phyloP scores from a whole-genome alignment of 2,329 filamentous ascomycete species.

The Elsinoe ampelina region DNA sequence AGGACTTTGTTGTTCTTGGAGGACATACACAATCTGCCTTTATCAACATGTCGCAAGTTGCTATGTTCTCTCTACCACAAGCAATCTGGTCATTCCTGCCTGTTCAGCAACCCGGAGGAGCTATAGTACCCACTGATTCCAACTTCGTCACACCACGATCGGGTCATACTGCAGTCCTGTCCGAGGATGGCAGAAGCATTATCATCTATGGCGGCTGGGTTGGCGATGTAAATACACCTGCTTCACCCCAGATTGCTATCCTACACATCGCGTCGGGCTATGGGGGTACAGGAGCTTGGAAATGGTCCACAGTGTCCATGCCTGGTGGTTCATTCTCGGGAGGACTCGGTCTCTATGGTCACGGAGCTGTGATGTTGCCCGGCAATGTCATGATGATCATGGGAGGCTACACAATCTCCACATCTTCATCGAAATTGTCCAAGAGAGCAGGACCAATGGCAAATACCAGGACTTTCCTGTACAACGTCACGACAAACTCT shows the following conservation, averaged over 20 bases:
- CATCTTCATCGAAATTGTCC: conserved; percentile 25
- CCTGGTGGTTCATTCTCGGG: conserved; percentile 40
- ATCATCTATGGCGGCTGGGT: conserved; percentile 89
- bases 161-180: conserved; percentile 77
- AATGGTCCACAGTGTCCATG: conserved; percentile 47
- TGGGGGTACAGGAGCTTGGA: conserved; percentile 53
- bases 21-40: conserved; percentile 78
- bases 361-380: conserved; percentile 52
- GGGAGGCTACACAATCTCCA: conserved; percentile 47
- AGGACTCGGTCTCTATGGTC: conserved; percentile 49
- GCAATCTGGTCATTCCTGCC: conserved; percentile 76
- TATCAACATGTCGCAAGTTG: conserved; percentile 88
- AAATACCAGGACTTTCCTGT: conserved; percentile 45
- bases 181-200: conserved; percentile 66
- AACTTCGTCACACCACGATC: conserved; percentile 67
- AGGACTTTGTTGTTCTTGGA: conserved; percentile 71
- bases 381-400: conserved; percentile 53
- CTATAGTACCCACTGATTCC: conserved; percentile 44
- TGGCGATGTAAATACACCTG: conserved; percentile 64
- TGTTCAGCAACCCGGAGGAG: conserved; percentile 42
- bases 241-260: conserved; percentile 70
- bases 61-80: conserved; percentile 77
- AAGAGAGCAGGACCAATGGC: conserved; percentile 29
- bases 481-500: conserved; percentile 51
- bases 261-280: conserved; percentile 67